Base-by-base conservation (phyloP, 140 eudicot species). In the Anethum foeniculum region DNA sequence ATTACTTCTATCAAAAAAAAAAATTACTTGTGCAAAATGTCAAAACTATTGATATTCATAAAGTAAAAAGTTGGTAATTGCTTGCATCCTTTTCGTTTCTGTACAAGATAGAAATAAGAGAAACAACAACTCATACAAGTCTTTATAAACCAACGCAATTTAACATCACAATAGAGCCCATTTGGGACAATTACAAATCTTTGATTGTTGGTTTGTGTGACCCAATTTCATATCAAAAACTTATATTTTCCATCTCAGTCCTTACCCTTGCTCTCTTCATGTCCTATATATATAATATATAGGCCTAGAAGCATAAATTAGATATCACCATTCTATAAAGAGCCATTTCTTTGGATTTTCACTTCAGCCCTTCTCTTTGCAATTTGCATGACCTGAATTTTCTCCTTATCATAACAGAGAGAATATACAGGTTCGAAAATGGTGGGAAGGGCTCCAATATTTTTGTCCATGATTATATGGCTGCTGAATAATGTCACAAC, bases 321-420 rank as follows among this genome's bases (percentile, higher is more conserved):
- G 41, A 67, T 28, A 32, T 12, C 38, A 68, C 44, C 43, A 44
- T 65, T 52, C 62, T 18, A 7, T 13, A 7, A 52, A 52, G 39
- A 58, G 1, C 23, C 34, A 36, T 38, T 54, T 58, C 15, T 54
- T 78, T 21, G 5, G 36, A 14, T 28, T 36, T n/a, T 11, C 21
- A 23, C 12, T 12, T n/a, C 36, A 14, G 16, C 76, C 58, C 69
- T 85, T 72, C 80, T 82, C 85, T 88, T 88, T 79, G 75, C 94
- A 86, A 84, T 88, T 88, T 79, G 75, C 94, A 86, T 90, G 90
- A 21, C 84, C 88, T 81, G 60, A 81, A 77, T 52, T 85, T 82
- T 85, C 86, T 82, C 85, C 52, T 68, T 44, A 67, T 46, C 38
- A 58, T 80, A 48, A 79, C 52, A 23, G 30, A 72, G 27, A 64